Conservation (phyloP, 805 yeast genomes). For the Ogataea pignaliae region DNA sequence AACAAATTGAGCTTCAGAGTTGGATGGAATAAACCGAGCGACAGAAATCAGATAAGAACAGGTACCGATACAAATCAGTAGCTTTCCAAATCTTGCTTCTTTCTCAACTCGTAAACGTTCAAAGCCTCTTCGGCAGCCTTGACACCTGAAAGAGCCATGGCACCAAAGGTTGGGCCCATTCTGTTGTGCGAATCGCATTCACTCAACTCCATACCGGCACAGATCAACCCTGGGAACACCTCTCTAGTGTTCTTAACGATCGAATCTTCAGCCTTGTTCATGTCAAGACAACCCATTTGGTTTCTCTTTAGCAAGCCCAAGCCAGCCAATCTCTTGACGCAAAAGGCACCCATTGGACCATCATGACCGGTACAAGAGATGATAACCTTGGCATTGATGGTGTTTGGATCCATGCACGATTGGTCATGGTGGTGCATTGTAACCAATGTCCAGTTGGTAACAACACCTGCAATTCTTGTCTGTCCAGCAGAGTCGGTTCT, state of each 20-base stretch:
- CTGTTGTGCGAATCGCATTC: constrained; percentile 75
- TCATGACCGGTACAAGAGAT: constrained; percentile 77
- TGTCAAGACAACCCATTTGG: constrained; percentile 76
- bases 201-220: constrained; percentile 77
- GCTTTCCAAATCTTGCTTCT: constrained; percentile 20
- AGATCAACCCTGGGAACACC: constrained; percentile 56
- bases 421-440: constrained; percentile 72
- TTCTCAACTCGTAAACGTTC: constrained; percentile 27
- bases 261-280: constrained; percentile 73
- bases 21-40: background rate
- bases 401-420: constrained; percentile 80
- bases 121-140: constrained; percentile 61
- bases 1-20: background rate
- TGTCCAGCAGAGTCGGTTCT: constrained; percentile 58
- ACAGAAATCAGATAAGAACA: background rate
- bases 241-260: constrained; percentile 68
- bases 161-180: constrained; percentile 84
- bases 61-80: constrained; percentile 8
- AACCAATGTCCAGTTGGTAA: constrained; percentile 79
- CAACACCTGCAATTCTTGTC: constrained; percentile 71
- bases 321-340: constrained; percentile 62
- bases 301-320: constrained; percentile 44
- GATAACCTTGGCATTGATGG: constrained; percentile 61
- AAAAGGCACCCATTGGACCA: constrained; percentile 80
- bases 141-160: constrained; percentile 75